Evolutionary conservation across 805 yeast species (phyloP), one percentile per base, ranked within the genome.

Genomic region (Zygoascus flipseniorum): DNA sequence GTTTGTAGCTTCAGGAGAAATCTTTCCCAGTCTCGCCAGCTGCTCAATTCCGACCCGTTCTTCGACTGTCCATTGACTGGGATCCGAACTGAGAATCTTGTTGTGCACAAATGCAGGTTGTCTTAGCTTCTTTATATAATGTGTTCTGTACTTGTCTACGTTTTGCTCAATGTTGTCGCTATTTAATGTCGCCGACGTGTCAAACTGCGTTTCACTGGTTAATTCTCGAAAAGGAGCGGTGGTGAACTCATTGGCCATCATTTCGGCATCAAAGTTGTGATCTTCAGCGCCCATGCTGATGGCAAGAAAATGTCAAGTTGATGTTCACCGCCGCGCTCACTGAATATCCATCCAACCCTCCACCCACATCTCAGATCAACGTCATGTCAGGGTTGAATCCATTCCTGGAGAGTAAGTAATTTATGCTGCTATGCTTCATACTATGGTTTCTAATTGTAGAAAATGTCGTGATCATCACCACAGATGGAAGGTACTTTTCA

Each of bases 401-500:
- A 32, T 61, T 53, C 52, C 41, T 61, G 41, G 58, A 61, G 46
- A 59, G 62, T 58, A 53, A 52, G 62, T 58, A 42, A 16, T 5
- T 13, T 2, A 20, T 8, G 31, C 8, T 13, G 31, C 8, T 26
- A 18, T 8, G 41, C 42, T 31, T 28, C 31, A 43, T 9, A 26
- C 26, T 37, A 37, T 45, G 6, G 10, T 10, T 23, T 11, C 26
- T 14, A 11, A 31, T 6, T 39, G 10, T 16, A 58, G 62, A 61
- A 54, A 46, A 58, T n/a, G 60, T 60, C 37, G 57, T 58, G 37
- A 61, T 70, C 5, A 58, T 70, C 14, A 65, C 71, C 16, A 69
- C 70, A 1, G 73, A 70, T 46, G 73, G 73, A 16, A 50, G 64
- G 28, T 51, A 54, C 45, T 62, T 65, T 47, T 61, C 62, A 3